Evolutionary conservation across 2,329 filamentous ascomycete species (phyloP).

Genomic region (Botryosphaeria dothidea): DNA sequence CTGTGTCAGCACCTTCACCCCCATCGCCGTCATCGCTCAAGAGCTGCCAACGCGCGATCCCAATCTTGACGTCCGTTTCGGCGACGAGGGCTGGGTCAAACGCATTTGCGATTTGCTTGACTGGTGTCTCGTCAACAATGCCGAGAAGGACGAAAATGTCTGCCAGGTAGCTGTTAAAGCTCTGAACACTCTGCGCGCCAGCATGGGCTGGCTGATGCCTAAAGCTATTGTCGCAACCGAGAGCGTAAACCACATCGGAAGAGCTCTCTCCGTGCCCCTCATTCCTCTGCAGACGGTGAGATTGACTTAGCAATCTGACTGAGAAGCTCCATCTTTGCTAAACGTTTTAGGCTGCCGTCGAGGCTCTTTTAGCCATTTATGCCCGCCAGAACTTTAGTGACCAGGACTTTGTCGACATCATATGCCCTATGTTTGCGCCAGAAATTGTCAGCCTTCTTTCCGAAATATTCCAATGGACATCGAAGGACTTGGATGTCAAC

Average conservation of each 20-base stretch:
- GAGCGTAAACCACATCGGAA: conserved; percentile 40
- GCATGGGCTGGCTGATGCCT: conserved; percentile 85
- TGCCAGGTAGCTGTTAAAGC: conserved; percentile 73
- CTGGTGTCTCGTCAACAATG: conserved; percentile 68
- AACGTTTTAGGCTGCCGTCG: conserved; percentile 59
- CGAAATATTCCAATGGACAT: conserved; percentile 76
- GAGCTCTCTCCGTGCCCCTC: conserved; percentile 39
- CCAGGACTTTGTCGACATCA: conserved; percentile 74
- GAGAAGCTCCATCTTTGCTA: background rate
- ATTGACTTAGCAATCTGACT: background rate
- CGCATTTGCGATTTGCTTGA: conserved; percentile 74
- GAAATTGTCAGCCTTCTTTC: conserved; percentile 70
- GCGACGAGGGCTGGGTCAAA: conserved; percentile 82
- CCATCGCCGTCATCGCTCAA: conserved; percentile 71
- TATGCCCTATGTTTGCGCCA: conserved; percentile 76
- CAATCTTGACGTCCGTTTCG: conserved; percentile 69
- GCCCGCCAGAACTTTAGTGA: conserved; percentile 70
- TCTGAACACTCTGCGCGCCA: conserved; percentile 73
- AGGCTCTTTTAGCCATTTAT: conserved; percentile 82
- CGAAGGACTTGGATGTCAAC: conserved; percentile 73
- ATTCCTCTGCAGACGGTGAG: conserved; percentile 37
- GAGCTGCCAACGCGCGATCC: conserved; percentile 73
- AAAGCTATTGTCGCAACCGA: conserved; percentile 68
- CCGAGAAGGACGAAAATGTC: conserved; percentile 66
- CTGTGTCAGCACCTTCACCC: conserved; percentile 92